Conservation (phyloP, 495 filamentous ascomycete species). For the Xylaria bambusicola region DNA sequence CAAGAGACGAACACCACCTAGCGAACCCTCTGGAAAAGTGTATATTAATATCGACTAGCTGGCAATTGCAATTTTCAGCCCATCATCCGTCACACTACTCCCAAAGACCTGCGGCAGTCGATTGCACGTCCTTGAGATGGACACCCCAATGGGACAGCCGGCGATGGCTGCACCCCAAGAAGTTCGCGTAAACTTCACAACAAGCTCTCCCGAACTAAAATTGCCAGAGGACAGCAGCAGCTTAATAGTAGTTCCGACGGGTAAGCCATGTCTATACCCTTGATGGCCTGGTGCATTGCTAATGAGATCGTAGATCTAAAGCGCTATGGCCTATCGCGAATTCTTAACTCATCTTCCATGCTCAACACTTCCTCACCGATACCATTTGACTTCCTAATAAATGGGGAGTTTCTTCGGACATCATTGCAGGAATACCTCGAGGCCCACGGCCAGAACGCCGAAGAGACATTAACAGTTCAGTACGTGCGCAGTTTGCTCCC, state of each 20-base stretch:
- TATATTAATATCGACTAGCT: too few species aligned
- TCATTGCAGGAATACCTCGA: slow-evolving; percentile 88
- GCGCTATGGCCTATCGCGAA: slow-evolving; percentile 85
- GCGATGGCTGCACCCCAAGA: slow-evolving; percentile 37
- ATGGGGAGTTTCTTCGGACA: slow-evolving; percentile 84
- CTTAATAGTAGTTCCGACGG: slow-evolving; percentile 54
- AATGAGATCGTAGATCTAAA: slow-evolving; percentile 60
- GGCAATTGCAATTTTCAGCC: neutral
- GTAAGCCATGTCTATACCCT: slow-evolving; percentile 29
- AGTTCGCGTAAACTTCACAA: slow-evolving; percentile 60
- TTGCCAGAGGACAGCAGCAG: slow-evolving; percentile 53
- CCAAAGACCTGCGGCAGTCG: neutral
- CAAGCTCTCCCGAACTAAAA: slow-evolving; percentile 57
- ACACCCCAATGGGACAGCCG: slow-evolving; percentile 27
- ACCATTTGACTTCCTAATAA: slow-evolving; percentile 94
- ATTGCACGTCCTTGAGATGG: slow-evolving; percentile 16
- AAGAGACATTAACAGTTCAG: slow-evolving; percentile 83
- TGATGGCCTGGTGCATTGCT: slow-evolving; percentile 8
- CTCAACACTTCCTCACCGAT: slow-evolving; percentile 75
- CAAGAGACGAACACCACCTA: too few species aligned
- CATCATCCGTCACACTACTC: neutral
- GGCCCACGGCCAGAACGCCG: slow-evolving; percentile 80
- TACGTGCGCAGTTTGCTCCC: slow-evolving; percentile 91
- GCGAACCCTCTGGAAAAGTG: too few species aligned
- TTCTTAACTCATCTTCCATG: slow-evolving; percentile 84